phyloP scores from a whole-genome alignment of 495 filamentous ascomycete species.

The Trichocladium uniseriatum region DNA sequence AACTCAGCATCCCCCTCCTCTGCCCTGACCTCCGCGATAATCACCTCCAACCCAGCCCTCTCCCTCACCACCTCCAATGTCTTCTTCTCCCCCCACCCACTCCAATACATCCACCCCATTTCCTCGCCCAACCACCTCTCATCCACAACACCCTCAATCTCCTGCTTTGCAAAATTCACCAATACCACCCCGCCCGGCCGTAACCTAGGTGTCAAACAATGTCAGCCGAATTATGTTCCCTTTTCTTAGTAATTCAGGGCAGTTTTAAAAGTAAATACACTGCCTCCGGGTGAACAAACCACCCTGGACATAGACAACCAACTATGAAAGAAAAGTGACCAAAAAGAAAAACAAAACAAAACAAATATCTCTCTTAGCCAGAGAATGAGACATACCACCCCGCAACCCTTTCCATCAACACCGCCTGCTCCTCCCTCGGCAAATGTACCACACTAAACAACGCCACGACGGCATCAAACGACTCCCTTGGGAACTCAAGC shows the following conservation, averaged over 20 bases:
- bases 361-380: no score
- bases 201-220: no score
- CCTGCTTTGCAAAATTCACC: constrained; percentile 23
- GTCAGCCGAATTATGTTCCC: no score
- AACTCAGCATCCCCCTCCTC: constrained; percentile 20
- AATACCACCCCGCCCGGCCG: constrained; percentile 26
- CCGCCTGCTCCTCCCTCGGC: constrained; percentile 27
- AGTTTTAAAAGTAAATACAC: no score
- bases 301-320: no score
- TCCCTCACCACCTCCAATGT: constrained; percentile 16
- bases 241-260: no score
- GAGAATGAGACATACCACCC: no score
- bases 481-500: constrained; percentile 8
- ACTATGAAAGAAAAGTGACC: no score
- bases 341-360: no score
- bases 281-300: no score
- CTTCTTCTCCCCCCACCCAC: constrained; percentile 25
- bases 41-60: constrained; percentile 18
- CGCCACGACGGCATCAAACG: constrained; percentile 22
- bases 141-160: constrained; percentile 10
- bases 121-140: constrained; percentile 26
- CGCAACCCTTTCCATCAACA: constrained; percentile 20
- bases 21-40: constrained; percentile 11
- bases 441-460: constrained; percentile 32
- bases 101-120: constrained; percentile 33